Evolutionary conservation across 768 basidiomycete genomes (phyloP), one percentile per base, ranked within the genome.

Genomic region (Tulasnella sp.): DNA sequence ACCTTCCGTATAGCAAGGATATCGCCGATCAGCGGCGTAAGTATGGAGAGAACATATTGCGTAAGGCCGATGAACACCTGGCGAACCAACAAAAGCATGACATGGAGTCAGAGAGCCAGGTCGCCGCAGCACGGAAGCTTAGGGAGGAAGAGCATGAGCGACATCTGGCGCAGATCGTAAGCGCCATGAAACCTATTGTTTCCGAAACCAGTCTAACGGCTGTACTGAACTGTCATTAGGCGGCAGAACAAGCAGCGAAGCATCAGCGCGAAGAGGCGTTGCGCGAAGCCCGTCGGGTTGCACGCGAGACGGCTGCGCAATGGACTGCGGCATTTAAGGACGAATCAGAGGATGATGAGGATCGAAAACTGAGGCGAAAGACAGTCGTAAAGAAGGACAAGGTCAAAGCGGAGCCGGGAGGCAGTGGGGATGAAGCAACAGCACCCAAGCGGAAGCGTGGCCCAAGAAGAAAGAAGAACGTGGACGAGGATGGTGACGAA

Each of bases 21-120:
- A 79, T 97, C 48, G 91, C 93, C 0, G 86, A 92, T 65, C 87
- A 95, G 65, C 83, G 96, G 45, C 79, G 84, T 41, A 86, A 86
- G 69, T 99, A 97, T 66, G 92, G 93, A 11, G 86, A 89, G 62
- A 85, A 79, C 66, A 84, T 98, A 77, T 69, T 95, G 55, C 78
- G 88, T 58, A 83, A 83, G 53, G 85, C 82, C 2, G 86, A 88
- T 10, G 89, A 88, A 43, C 91, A 95, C 67, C 73, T 91, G 23
- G 71, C 78, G 3, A 75, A 78, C 17, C 92, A 95, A 68, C 75
- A 78, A 55, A 79, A 82, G 58, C 78, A 81, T 65, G 92, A 94
- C 68, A 74, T 72, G 0, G 86, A 92, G 67, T 76, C 78, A 0
- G 78, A 83, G 50, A 82, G 85, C 3, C 83, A 81, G 68, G 74